Base-by-base conservation (phyloP, 2,329 filamentous ascomycete species). In the Colletotrichum melonis region DNA sequence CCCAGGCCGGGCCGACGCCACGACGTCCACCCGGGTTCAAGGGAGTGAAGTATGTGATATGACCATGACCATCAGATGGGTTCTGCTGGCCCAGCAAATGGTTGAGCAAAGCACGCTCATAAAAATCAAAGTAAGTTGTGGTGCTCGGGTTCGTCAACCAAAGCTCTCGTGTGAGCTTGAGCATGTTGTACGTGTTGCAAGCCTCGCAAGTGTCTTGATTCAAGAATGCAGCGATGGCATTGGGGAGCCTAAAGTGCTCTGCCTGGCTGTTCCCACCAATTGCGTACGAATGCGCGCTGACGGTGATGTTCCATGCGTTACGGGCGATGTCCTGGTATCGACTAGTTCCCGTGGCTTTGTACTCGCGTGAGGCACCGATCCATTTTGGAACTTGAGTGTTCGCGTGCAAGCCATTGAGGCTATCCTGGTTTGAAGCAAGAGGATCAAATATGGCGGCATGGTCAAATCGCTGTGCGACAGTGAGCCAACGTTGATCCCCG, bases 131-230 rank as follows among this genome's bases (percentile, higher is more conserved):
- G 77, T 88, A 88, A 1, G 79, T 78, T 3, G 84, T 78, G 22
- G 79, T 79, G 0, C 74, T 78, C 0, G 86, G 86, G 32, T 86
- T 80, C 38, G 84, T 78, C 1, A 82, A 78, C 84, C 85, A 89
- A 5, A 89, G 81, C 67, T 89, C 86, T 1, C 86, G 82, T 0
- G 88, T 88, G 46, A 89, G 78, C 76, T 89, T 89, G 58, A 89
- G 84, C 88, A 89, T 89, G 75, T 89, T 89, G 77, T 89, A 88
- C 0, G 86, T 87, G 77, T 89, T 89, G 79, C 88, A 89, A 2
- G 83, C 83, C 78, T 89, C 88, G 57, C 82, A 84, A 0, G 87
- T 88, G 76, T 89, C 88, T 0, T 79, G 76, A 4, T 78, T 78
- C 12, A 89, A 79, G 64, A 83, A 85, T 3, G 75, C 76, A 0